Conservation (phyloP, 1,284 basidiomycete species). For the Apiotrichum laibachii region DNA sequence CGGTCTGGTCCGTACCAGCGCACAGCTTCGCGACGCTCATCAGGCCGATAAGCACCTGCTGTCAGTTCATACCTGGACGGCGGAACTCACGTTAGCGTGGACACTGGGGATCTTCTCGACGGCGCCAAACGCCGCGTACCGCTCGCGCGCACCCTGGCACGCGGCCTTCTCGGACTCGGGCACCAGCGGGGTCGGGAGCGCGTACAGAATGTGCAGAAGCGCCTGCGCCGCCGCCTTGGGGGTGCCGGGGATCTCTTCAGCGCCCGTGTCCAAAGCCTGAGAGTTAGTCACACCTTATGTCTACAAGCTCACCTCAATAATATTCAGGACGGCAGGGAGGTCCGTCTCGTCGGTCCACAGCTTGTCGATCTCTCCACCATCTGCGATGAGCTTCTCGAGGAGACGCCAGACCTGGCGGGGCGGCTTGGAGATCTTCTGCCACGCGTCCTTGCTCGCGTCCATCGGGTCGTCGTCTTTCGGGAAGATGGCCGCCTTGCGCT, state of each 20-base stretch:
- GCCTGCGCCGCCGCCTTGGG: slow-evolving; percentile 15
- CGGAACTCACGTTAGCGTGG: slow-evolving; percentile 37
- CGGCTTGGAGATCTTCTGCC: slow-evolving; percentile 19
- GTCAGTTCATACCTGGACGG: neutral
- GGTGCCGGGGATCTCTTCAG: slow-evolving; percentile 2
- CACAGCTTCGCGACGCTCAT: slow-evolving; percentile 34
- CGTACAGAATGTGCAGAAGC: slow-evolving; percentile 33
- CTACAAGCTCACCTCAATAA: slow-evolving; percentile 32
- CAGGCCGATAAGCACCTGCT: slow-evolving; percentile 32
- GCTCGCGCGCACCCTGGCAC: slow-evolving; percentile 21
- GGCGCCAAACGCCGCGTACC: slow-evolving; percentile 42
- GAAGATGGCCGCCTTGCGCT: slow-evolving; percentile 28
- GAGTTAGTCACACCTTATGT: neutral
- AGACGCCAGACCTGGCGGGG: slow-evolving; percentile 40
- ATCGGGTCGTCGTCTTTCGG: neutral
- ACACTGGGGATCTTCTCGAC: slow-evolving; percentile 36
- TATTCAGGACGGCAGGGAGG: slow-evolving; percentile 14
- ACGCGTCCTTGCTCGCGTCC: neutral
- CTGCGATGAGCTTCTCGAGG: slow-evolving; percentile 41
- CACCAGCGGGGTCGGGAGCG: slow-evolving; percentile 31
- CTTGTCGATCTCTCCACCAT: slow-evolving; percentile 15
- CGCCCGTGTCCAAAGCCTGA: slow-evolving; percentile 20
- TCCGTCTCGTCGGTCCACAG: slow-evolving; percentile 26
- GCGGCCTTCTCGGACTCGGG: slow-evolving; percentile 21
- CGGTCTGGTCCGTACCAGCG: neutral